These are phyloP conservation scores for Claviceps purpurea DNA, from an alignment of 2,329 filamentous ascomycete genomes.

Conservation along the genomic window DNA sequence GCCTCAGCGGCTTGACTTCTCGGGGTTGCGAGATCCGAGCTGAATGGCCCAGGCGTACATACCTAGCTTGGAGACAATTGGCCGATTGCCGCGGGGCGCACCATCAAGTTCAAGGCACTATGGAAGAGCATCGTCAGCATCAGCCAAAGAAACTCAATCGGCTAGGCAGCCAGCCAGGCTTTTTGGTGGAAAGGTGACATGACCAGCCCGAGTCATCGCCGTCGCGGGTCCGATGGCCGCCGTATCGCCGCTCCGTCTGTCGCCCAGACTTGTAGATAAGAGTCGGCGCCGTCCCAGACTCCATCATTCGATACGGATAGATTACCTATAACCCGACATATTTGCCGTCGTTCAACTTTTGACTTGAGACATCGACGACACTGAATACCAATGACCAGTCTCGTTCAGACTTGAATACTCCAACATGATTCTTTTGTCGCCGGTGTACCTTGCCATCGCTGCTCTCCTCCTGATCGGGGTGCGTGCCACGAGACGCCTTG, in stretches of 20 bases:
- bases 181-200: background rate
- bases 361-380: background rate
- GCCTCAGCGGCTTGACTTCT: background rate
- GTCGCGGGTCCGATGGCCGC: background rate
- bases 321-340: too few relatives aligned
- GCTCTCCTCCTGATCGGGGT: constrained; percentile 13
- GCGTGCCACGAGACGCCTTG: constrained; percentile 15
- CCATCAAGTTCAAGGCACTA: background rate
- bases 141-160: background rate
- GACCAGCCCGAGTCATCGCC: background rate
- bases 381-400: background rate
- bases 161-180: background rate
- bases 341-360: background rate
- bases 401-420: background rate
- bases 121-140: background rate
- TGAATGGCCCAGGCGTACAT: too few relatives aligned
- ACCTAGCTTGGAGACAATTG: background rate
- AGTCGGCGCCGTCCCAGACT: background rate
- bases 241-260: background rate
- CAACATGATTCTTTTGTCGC: constrained; percentile 15
- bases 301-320: background rate
- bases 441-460: constrained; percentile 13
- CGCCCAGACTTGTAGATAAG: background rate
- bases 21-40: background rate
- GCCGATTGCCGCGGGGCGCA: background rate